phyloP scores from a whole-genome alignment of 352 stramenopile species.

The Pythium insidiosum region DNA sequence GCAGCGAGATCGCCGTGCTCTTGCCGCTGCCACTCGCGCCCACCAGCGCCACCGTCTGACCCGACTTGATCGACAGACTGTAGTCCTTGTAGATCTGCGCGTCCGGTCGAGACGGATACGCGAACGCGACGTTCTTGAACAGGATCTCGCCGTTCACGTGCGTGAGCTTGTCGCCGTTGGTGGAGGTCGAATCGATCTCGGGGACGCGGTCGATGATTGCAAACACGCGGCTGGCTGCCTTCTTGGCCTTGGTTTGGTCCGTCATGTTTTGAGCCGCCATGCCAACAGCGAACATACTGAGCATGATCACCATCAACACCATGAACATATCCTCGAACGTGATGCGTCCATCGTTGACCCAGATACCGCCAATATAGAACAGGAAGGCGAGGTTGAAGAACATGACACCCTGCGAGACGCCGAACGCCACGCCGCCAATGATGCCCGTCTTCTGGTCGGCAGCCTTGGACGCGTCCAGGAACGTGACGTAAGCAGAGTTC shows the following conservation, averaged over 20 bases:
- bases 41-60: conserved; percentile 32
- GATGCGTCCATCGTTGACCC: conserved; percentile 27
- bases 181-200: too few species aligned
- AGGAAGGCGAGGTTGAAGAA: conserved; percentile 44
- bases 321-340: conserved; percentile 37
- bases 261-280: conserved; percentile 19
- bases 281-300: conserved; percentile 25
- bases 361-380: conserved; percentile 49
- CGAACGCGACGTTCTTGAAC: conserved; percentile 82
- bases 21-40: conserved; percentile 50
- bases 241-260: conserved; percentile 24
- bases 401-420: conserved; percentile 45
- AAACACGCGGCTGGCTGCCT: conserved; percentile 27
- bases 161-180: conserved; percentile 16
- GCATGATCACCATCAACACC: conserved; percentile 27
- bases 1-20: conserved; percentile 76
- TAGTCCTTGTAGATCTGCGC: conserved; percentile 17
- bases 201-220: conserved; percentile 37
- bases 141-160: conserved; percentile 29
- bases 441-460: conserved; percentile 28
- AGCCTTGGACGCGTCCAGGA: conserved; percentile 17
- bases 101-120: conserved; percentile 25
- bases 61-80: conserved; percentile 20
- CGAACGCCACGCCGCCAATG: conserved; percentile 32
- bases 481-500: conserved; percentile 9